phyloP scores from a whole-genome alignment of 371 early-diverging fungal genomes.

The Apophysomyces sp. region DNA sequence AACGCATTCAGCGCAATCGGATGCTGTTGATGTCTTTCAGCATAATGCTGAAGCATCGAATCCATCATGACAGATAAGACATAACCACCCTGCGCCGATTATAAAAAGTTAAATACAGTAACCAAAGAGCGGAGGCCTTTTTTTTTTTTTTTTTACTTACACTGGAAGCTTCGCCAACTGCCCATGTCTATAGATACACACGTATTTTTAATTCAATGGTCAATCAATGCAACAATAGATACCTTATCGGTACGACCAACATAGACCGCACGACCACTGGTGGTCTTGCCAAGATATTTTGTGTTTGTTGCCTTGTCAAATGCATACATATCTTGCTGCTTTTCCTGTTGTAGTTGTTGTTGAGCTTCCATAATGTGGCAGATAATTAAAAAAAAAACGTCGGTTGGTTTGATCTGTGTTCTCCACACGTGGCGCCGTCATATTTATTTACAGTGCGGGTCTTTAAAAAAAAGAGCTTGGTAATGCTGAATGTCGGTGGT shows the following conservation, averaged over 20 bases:
- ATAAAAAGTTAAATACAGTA: background rate
- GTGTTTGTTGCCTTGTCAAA: conserved; percentile 25
- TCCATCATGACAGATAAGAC: conserved; percentile 32
- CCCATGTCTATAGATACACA: conserved; percentile 21
- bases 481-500: background rate
- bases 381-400: background rate
- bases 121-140: background rate
- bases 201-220: too few relatives aligned
- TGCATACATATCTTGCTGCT: background rate
- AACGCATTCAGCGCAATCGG: conserved; percentile 46
- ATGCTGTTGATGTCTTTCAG: conserved; percentile 30
- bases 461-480: background rate
- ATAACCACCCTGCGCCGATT: conserved; percentile 24
- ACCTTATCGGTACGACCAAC: conserved; percentile 19
- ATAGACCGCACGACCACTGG: conserved; percentile 9
- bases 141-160: conserved; percentile 22
- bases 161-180: conserved; percentile 37
- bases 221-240: too few relatives aligned
- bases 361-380: background rate
- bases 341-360: too few relatives aligned
- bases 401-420: background rate
- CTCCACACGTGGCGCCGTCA: background rate
- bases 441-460: background rate
- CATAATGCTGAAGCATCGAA: conserved; percentile 31
- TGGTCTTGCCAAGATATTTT: conserved; percentile 10